Percentiles rank a stretch among this genome's conserved stretches.
These are phyloP conservation scores for Ilex asprella DNA, from an alignment of 257 asterid species.

Conservation along the genomic window DNA sequence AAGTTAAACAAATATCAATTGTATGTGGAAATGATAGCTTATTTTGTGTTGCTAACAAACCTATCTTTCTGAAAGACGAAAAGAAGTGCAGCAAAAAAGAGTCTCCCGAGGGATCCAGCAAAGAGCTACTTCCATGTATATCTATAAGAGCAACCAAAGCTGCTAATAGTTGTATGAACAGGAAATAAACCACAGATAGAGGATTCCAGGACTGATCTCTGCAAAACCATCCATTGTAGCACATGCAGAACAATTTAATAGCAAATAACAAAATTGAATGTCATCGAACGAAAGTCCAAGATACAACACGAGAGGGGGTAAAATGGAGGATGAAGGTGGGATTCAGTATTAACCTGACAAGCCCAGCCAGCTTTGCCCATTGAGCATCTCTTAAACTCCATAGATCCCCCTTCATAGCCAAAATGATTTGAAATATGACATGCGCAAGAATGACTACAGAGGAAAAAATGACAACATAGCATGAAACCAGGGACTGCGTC, in stretches of 20 bases:
- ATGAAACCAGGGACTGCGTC: constrained; percentile 7
- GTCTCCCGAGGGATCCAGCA: not conserved
- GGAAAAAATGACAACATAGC: constrained; percentile 8
- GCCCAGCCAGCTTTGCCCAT: constrained; percentile 15
- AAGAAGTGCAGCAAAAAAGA: not conserved
- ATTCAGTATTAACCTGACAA: constrained; percentile 6
- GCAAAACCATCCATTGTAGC: not conserved
- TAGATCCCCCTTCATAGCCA: constrained; percentile 7
- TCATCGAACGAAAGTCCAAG: no score
- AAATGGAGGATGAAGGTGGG: not conserved
- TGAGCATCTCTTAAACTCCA: constrained; percentile 1
- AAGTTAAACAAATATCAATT: no score
- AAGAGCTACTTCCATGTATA: not conserved
- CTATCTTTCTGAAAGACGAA: no score
- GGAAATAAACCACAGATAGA: constrained; percentile 7
- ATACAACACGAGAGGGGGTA: no score
- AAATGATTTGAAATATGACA: not conserved
- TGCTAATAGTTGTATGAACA: constrained; percentile 8
- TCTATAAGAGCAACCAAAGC: constrained; percentile 16
- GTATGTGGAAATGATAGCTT: no score
- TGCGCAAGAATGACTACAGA: constrained; percentile 3
- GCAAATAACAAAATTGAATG: no score
- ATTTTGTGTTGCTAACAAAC: no score
- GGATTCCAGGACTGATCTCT: constrained; percentile 6
- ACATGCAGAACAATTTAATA: no score